These are phyloP conservation scores for Torulaspora globosa DNA, from an alignment of 1,139 yeast species.

Conservation along the genomic window DNA sequence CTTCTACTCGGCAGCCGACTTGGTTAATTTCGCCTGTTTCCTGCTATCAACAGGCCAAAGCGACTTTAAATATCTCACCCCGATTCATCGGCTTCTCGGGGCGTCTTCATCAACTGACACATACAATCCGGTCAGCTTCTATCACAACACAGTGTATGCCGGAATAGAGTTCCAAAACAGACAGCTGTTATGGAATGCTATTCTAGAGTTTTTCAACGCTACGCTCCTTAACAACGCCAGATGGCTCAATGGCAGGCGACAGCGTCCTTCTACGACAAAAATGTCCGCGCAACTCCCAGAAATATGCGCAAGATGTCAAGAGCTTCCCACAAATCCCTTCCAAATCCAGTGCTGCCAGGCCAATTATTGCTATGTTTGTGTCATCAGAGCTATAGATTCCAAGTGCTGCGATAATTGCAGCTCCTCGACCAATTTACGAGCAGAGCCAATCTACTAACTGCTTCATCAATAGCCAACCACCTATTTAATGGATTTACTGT, in stretches of 20 bases:
- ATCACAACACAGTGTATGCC: conserved; percentile 23
- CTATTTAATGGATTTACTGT: too few species aligned
- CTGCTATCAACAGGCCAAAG: conserved; percentile 10
- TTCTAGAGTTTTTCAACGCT: conserved; percentile 28
- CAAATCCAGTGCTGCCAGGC: conserved; percentile 22
- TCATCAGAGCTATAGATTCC: conserved; percentile 22
- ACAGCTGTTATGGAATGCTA: conserved; percentile 33
- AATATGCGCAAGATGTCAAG: conserved; percentile 21
- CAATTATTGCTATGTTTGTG: conserved; percentile 28
- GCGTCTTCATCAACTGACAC: conserved; percentile 8
- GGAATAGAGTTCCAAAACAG: conserved; percentile 30
- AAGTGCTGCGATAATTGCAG: conserved; percentile 19
- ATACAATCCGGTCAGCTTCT: conserved; percentile 15
- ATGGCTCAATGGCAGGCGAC: conserved; percentile 9
- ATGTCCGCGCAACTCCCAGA: background rate
- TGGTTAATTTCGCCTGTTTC: conserved; percentile 18
- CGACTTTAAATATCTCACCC: conserved; percentile 13
- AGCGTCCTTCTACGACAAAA: background rate
- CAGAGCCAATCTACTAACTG: conserved; percentile 9
- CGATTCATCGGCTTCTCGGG: conserved; percentile 20
- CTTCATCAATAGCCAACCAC: background rate
- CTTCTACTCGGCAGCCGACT: conserved; percentile 18
- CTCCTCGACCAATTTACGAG: conserved; percentile 1
- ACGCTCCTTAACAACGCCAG: conserved; percentile 21
- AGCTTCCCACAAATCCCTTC: conserved; percentile 28